Conservation (phyloP, 192 early-diverging fungal species). For the Coemansia sp. region DNA sequence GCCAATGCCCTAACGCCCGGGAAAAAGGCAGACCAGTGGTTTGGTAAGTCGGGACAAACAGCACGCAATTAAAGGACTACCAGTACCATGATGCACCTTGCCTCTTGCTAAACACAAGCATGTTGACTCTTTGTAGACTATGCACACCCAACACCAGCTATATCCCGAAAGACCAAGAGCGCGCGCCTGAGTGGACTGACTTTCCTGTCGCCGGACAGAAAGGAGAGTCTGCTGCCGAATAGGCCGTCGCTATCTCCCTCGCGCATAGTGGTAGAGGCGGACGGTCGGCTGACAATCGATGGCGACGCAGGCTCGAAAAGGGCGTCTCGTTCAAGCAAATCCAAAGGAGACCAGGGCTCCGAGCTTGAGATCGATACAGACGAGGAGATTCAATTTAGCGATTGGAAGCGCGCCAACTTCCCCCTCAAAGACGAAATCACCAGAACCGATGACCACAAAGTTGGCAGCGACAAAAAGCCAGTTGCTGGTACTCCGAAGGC, state of each 20-base stretch:
- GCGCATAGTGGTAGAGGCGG: constrained; percentile 21
- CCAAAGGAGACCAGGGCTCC: constrained; percentile 1
- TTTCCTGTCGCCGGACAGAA: constrained; percentile 23
- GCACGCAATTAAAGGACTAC: not conserved
- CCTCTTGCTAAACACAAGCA: not conserved
- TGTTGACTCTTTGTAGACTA: constrained; percentile 20
- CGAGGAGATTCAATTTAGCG: constrained; percentile 46
- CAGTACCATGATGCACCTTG: too few species aligned
- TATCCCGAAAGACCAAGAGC: constrained; percentile 11
- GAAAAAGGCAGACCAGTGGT: constrained; percentile 40
- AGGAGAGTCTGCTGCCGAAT: constrained; percentile 33
- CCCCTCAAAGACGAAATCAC: constrained; percentile 5
- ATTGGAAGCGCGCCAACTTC: constrained; percentile 34
- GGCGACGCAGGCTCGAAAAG: not conserved
- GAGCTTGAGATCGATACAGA: constrained; percentile 46
- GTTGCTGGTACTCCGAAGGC: not conserved
- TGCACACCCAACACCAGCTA: constrained; percentile 43
- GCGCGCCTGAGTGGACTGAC: constrained; percentile 13
- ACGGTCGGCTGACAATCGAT: constrained; percentile 30
- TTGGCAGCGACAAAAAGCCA: not conserved
- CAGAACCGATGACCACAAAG: not conserved
- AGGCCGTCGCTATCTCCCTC: constrained; percentile 42
- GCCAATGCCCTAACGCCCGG: constrained; percentile 45
- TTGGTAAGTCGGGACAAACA: constrained; percentile 28
- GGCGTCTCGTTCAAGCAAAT: not conserved